Conservation (phyloP, 495 filamentous ascomycete species). For the Penicillium flavigenum region DNA sequence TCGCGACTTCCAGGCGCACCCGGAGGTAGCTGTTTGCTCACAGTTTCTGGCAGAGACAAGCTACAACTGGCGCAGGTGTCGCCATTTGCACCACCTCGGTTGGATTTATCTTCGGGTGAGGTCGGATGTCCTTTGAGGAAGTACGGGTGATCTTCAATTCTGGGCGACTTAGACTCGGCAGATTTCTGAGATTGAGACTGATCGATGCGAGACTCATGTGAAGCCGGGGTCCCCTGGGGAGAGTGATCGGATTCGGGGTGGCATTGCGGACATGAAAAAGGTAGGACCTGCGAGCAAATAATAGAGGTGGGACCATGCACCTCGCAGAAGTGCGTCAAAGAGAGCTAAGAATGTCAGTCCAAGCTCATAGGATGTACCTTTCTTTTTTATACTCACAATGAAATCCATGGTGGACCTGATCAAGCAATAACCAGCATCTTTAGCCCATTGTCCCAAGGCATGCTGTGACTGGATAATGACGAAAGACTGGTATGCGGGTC, state of each 20-base stretch:
- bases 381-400: slow-evolving; percentile 31
- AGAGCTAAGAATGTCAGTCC: slow-evolving; percentile 58
- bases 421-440: slow-evolving; percentile 29
- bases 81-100: slow-evolving; percentile 39
- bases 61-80: slow-evolving; percentile 61
- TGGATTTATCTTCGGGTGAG: slow-evolving; percentile 35
- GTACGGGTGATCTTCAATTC: slow-evolving; percentile 49
- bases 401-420: slow-evolving; percentile 46
- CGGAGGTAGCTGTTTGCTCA: slow-evolving; percentile 53
- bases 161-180: slow-evolving; percentile 27
- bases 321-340: slow-evolving; percentile 95
- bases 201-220: slow-evolving; percentile 30
- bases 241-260: slow-evolving; percentile 43
- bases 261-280: slow-evolving; percentile 75
- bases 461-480: slow-evolving; percentile 29
- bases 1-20: slow-evolving; percentile 53
- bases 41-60: slow-evolving; percentile 53
- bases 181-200: slow-evolving; percentile 7
- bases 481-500: slow-evolving; percentile 26
- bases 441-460: slow-evolving; percentile 42
- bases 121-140: slow-evolving; percentile 40
- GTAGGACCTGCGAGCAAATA: slow-evolving; percentile 87
- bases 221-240: slow-evolving; percentile 34
- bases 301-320: slow-evolving; percentile 92
- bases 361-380: neutral